These are phyloP conservation scores for Diaporthe aspalathi DNA, from an alignment of 2,329 filamentous ascomycete species.

Conservation along the genomic window DNA sequence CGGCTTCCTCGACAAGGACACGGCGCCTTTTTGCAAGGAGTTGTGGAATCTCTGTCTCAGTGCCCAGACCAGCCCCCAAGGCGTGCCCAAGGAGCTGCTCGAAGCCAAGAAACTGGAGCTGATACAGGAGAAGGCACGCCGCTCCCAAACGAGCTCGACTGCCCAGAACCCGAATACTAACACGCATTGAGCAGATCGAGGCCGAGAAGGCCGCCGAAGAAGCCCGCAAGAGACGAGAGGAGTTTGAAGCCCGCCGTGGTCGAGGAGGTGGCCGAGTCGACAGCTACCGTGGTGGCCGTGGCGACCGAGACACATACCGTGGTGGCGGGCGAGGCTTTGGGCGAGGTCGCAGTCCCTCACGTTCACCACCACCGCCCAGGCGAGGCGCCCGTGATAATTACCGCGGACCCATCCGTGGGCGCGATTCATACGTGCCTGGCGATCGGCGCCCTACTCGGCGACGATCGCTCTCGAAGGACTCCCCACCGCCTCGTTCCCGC, in stretches of 20 bases:
- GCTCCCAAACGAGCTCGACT: background rate
- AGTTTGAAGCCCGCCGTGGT: constrained; percentile 72
- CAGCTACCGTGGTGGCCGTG: constrained; percentile 64
- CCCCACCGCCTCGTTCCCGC: constrained; percentile 50
- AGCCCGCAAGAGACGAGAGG: constrained; percentile 76
- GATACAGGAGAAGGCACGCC: constrained; percentile 87
- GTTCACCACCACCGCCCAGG: constrained; percentile 59
- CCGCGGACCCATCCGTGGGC: constrained; percentile 46
- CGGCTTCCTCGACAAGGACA: constrained; percentile 95
- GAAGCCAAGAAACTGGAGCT: constrained; percentile 97
- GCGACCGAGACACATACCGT: constrained; percentile 61
- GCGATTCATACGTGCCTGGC: constrained; percentile 66
- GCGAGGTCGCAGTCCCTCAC: constrained; percentile 59
- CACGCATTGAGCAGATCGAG: constrained; percentile 69
- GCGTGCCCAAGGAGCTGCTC: constrained; percentile 91
- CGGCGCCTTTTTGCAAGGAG: constrained; percentile 88
- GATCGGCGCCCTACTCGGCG: constrained; percentile 56
- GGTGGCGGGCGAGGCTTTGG: constrained; percentile 56
- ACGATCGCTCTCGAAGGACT: constrained; percentile 51
- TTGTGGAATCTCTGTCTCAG: constrained; percentile 93
- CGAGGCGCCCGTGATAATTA: constrained; percentile 58
- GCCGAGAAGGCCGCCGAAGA: constrained; percentile 85
- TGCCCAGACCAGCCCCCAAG: constrained; percentile 87
- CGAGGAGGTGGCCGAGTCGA: constrained; percentile 58
- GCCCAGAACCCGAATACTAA: background rate